A percentile compares a stretch with the other conserved stretches of the same genome.
Conservation (phyloP, 2,329 filamentous ascomycete species). For the Cladophialophora carrionii region DNA sequence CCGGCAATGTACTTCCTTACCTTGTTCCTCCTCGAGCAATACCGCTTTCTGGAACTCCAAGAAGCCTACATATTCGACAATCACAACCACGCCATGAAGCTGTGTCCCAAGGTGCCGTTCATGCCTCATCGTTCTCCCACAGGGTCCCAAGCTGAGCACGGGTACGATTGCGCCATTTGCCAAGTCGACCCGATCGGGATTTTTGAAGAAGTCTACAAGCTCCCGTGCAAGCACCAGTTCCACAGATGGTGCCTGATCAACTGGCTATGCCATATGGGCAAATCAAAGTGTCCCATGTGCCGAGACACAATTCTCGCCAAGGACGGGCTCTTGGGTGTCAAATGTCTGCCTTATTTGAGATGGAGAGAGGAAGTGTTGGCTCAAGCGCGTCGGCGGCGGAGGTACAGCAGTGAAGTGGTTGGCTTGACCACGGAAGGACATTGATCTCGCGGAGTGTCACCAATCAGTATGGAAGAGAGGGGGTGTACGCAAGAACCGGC, state of each 20-base stretch:
- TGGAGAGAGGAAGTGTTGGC: background rate
- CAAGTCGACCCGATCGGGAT: constrained; percentile 21
- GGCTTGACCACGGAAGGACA: background rate
- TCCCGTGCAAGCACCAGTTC: constrained; percentile 22
- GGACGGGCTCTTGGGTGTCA: constrained; percentile 1
- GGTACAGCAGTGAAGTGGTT: background rate
- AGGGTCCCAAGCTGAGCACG: constrained; percentile 1
- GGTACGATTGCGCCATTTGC: constrained; percentile 21
- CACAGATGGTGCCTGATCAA: constrained; percentile 22
- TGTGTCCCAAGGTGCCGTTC: constrained; percentile 13
- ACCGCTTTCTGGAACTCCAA: constrained; percentile 24
- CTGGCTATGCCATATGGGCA: constrained; percentile 11
- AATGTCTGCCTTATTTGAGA: background rate
- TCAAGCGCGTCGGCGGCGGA: background rate
- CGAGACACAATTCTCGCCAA: constrained; percentile 15
- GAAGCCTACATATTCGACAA: constrained; percentile 20
- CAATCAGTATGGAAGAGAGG: background rate
- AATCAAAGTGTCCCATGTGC: constrained; percentile 16
- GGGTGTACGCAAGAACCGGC: background rate
- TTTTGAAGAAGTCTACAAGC: constrained; percentile 17
- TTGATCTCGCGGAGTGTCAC: background rate
- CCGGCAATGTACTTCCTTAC: constrained; percentile 21
- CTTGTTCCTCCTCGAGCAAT: constrained; percentile 24
- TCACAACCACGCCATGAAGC: constrained; percentile 6
- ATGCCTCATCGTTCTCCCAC: background rate